Percentiles rank a stretch among this genome's conserved stretches.
phyloP scores from a whole-genome alignment of 768 basidiomycete species.

The Brasilioporus rufonigricans region DNA sequence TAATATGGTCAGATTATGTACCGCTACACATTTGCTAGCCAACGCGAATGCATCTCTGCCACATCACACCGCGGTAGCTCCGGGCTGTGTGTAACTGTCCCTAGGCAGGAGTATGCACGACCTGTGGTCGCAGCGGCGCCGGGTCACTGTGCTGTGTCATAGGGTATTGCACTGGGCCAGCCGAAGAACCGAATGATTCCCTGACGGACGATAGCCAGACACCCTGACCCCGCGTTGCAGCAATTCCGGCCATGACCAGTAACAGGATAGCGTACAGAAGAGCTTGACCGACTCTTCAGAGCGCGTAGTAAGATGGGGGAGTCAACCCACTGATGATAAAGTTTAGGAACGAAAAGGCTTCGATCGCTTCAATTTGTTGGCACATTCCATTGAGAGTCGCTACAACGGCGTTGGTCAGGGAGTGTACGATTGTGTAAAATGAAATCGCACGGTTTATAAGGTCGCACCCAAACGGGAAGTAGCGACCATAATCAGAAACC shows the following conservation, averaged over 20 bases:
- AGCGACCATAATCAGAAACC: not conserved
- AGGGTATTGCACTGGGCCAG: slow-evolving; percentile 8
- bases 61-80: not conserved
- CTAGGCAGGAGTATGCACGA: not conserved
- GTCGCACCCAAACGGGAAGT: slow-evolving; percentile 12
- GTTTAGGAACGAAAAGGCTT: slow-evolving; percentile 37
- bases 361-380: slow-evolving; percentile 30
- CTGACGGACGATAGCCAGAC: slow-evolving; percentile 36
- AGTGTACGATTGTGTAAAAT: not conserved
- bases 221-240: slow-evolving; percentile 26
- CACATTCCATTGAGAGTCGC: slow-evolving; percentile 21
- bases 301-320: not conserved
- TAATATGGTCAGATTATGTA: not conserved
- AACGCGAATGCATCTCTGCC: not conserved
- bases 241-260: slow-evolving; percentile 23
- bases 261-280: slow-evolving; percentile 30
- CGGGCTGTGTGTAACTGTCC: too few species aligned
- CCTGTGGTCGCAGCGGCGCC: not conserved
- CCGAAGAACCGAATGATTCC: slow-evolving; percentile 21
- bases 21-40: too few species aligned
- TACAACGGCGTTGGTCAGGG: slow-evolving; percentile 3
- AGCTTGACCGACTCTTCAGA: slow-evolving; percentile 25
- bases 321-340: slow-evolving; percentile 33
- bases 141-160: slow-evolving; percentile 17
- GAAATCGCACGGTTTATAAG: not conserved